A percentile compares a stretch with the other conserved stretches of the same genome.
Conservation (phyloP, 2,329 filamentous ascomycete genomes). For the Penicillium expansum region DNA sequence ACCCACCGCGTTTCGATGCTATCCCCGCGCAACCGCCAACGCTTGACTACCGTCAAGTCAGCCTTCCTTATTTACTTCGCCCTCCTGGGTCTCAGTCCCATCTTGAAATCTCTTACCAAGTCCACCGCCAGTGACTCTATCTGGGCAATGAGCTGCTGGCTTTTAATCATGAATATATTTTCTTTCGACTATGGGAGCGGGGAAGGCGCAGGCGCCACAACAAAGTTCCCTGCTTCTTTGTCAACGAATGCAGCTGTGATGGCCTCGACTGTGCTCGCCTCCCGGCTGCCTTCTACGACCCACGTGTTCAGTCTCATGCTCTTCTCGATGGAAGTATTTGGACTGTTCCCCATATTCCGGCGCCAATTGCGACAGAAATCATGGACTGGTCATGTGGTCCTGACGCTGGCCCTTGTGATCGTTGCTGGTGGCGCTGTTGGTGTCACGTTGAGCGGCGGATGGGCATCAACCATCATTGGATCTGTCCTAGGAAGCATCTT, state of each 20-base stretch:
- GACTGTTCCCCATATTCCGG: constrained; percentile 95
- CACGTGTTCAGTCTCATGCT: constrained; percentile 94
- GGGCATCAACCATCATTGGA: constrained; percentile 62
- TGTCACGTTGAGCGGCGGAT: constrained; percentile 56
- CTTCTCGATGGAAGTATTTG: constrained; percentile 96
- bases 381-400: constrained; percentile 73
- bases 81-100: constrained; percentile 85
- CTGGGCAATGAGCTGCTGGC: constrained; percentile 93
- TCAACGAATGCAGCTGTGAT: constrained; percentile 96
- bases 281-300: constrained; percentile 80
- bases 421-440: constrained; percentile 77
- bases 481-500: constrained; percentile 72
- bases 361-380: constrained; percentile 78
- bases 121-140: constrained; percentile 94
- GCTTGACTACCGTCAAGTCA: constrained; percentile 82
- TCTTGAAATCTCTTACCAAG: constrained; percentile 90
- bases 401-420: constrained; percentile 74
- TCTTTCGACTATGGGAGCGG: constrained; percentile 91
- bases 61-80: constrained; percentile 90
- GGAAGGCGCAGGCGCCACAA: constrained; percentile 43
- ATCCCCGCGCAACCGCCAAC: constrained; percentile 58
- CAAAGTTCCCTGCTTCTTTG: constrained; percentile 60
- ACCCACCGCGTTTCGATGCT: constrained; percentile 35
- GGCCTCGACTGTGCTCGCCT: constrained; percentile 91
- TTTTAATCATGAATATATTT: constrained; percentile 93